phyloP scores from a whole-genome alignment of 176 grass and related monocot species.

The Themeda triandra region DNA sequence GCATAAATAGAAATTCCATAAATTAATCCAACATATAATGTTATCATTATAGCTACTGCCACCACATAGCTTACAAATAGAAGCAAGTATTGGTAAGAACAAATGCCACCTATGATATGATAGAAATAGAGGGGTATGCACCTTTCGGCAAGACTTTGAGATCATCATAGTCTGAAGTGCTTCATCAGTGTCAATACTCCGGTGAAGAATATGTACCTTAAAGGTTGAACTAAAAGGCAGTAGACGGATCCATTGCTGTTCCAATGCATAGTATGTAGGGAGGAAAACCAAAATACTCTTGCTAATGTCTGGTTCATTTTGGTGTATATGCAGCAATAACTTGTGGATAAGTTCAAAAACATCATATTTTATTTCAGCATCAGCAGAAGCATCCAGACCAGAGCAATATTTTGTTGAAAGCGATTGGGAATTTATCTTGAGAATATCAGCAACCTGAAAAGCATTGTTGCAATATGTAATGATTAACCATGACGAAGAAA shows the following conservation, averaged over 20 bases:
- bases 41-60: neutral
- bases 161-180: constrained; percentile 77
- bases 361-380: constrained; percentile 57
- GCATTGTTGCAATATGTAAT: constrained; percentile 20
- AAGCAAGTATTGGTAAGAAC: constrained; percentile 10
- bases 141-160: constrained; percentile 70
- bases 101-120: neutral
- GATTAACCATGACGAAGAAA: neutral
- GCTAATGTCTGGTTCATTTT: constrained; percentile 57
- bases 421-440: constrained; percentile 53
- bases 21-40: neutral
- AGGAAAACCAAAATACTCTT: constrained; percentile 97
- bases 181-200: constrained; percentile 85
- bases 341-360: constrained; percentile 66
- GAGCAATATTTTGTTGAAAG: constrained; percentile 50
- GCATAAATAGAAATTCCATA: neutral
- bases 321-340: constrained; percentile 71
- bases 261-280: constrained; percentile 87
- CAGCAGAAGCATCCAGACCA: constrained; percentile 34
- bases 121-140: constrained; percentile 16
- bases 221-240: constrained; percentile 40
- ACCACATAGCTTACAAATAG: neutral
- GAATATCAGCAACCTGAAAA: constrained; percentile 61
- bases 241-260: constrained; percentile 82
- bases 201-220: constrained; percentile 87